Conservation (phyloP, 129 eudicot species). For the Helichrysum umbraculigerum region DNA sequence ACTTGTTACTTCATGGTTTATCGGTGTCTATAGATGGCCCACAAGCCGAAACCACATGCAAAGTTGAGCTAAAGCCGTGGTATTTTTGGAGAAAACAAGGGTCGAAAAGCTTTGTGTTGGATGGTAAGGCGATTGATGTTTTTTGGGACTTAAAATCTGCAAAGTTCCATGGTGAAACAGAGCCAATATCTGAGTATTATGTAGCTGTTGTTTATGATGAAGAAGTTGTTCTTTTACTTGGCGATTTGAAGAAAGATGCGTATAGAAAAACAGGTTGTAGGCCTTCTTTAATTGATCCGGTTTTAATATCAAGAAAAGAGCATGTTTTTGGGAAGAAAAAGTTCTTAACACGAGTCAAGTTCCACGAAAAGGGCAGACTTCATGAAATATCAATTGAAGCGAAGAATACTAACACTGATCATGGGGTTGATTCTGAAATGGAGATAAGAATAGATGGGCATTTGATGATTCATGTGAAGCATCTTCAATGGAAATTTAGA, state of each 20-base stretch:
- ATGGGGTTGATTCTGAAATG: slow-evolving; percentile 76
- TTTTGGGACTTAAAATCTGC: slow-evolving; percentile 92
- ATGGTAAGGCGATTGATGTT: slow-evolving; percentile 58
- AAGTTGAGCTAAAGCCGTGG: slow-evolving; percentile 96
- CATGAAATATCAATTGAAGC: slow-evolving; percentile 84
- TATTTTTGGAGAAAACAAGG: slow-evolving; percentile 97
- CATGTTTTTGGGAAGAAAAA: slow-evolving; percentile 83
- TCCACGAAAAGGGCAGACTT: slow-evolving; percentile 66
- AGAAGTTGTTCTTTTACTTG: slow-evolving; percentile 74
- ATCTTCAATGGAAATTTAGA: slow-evolving; percentile 88
- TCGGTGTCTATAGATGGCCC: slow-evolving; percentile 75
- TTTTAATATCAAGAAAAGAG: slow-evolving; percentile 73
- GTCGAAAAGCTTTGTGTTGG: slow-evolving; percentile 58
- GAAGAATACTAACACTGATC: slow-evolving; percentile 35
- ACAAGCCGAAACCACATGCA: slow-evolving; percentile 59
- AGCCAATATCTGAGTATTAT: slow-evolving; percentile 82
- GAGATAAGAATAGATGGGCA: slow-evolving; percentile 85
- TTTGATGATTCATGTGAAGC: slow-evolving; percentile 74
- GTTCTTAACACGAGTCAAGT: slow-evolving; percentile 64
- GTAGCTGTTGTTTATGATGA: slow-evolving; percentile 80
- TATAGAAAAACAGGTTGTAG: slow-evolving; percentile 84
- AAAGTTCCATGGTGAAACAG: slow-evolving; percentile 78
- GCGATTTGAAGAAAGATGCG: slow-evolving; percentile 83
- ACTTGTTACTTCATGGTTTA: slow-evolving; percentile 77
- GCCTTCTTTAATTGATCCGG: slow-evolving; percentile 76